Evolutionary conservation across 768 basidiomycete species (phyloP).

Genomic region (Pulveroboletus ravenelii): DNA sequence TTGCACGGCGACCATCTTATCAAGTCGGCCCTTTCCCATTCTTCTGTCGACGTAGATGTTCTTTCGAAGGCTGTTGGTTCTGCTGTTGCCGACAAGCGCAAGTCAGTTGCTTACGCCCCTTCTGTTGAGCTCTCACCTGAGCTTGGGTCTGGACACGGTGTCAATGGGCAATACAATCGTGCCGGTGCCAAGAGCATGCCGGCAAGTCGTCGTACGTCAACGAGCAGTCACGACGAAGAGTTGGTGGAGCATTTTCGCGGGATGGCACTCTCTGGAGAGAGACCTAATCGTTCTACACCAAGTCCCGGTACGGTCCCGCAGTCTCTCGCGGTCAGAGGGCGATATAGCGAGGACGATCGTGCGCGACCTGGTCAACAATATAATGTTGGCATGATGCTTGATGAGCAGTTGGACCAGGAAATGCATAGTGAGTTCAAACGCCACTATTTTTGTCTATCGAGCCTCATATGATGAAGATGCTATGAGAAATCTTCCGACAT

Average conservation of each 20-base stretch:
- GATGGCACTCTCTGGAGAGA: constrained; percentile 62
- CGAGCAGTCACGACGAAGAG: constrained; percentile 83
- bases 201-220: constrained; percentile 83
- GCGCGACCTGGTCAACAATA: constrained; percentile 57
- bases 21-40: constrained; percentile 42
- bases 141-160: constrained; percentile 39
- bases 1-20: constrained; percentile 54
- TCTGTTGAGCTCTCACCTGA: constrained; percentile 74
- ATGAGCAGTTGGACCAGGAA: constrained; percentile 90
- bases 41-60: constrained; percentile 55
- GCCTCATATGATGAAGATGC: constrained; percentile 52
- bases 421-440: constrained; percentile 71
- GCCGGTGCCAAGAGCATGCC: constrained; percentile 91
- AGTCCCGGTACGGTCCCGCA: constrained; percentile 48
- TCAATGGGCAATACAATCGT: constrained; percentile 57
- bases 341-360: constrained; percentile 57
- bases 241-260: constrained; percentile 72
- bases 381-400: constrained; percentile 87
- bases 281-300: constrained; percentile 52
- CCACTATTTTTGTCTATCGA: constrained; percentile 5
- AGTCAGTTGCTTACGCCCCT: constrained; percentile 82
- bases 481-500: constrained; percentile 82
- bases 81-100: constrained; percentile 69
- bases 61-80: constrained; percentile 67
- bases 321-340: constrained; percentile 49